phyloP scores from a whole-genome alignment of 352 stramenopile species.

The Elongisporangium anandrum region DNA sequence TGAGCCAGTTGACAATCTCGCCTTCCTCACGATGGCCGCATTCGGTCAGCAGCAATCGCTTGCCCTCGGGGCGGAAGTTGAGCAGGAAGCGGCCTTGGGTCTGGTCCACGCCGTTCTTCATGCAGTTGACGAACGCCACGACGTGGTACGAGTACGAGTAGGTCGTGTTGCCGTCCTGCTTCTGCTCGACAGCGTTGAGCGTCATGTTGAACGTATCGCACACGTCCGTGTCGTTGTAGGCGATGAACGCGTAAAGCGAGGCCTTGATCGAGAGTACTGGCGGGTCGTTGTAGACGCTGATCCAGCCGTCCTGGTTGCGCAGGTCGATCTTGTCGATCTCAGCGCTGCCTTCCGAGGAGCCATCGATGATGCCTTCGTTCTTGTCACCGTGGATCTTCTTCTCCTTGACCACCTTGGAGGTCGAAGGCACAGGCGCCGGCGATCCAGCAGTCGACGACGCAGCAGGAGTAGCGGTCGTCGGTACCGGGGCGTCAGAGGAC shows the following conservation, averaged over 20 bases:
- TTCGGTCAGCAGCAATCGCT: slow-evolving; percentile 72
- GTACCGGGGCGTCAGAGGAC: too few relatives aligned
- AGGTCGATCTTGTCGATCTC: slow-evolving; percentile 86
- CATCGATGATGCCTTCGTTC: slow-evolving; percentile 75
- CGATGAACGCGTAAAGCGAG: slow-evolving; percentile 81
- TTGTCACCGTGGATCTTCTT: slow-evolving; percentile 72
- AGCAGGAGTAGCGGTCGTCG: not conserved
- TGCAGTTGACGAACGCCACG: slow-evolving; percentile 84
- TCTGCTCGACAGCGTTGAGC: slow-evolving; percentile 81
- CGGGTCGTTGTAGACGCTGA: slow-evolving; percentile 80
- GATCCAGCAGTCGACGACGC: not conserved
- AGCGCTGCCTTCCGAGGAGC: slow-evolving; percentile 66
- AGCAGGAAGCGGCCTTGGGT: slow-evolving; percentile 56
- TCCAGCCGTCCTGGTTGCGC: slow-evolving; percentile 64
- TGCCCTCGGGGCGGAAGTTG: slow-evolving; percentile 83
- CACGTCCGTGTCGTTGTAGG: slow-evolving; percentile 79
- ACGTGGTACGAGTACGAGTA: slow-evolving; percentile 69
- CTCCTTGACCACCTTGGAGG: slow-evolving; percentile 23
- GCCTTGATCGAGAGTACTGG: slow-evolving; percentile 79
- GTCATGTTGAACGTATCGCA: slow-evolving; percentile 87
- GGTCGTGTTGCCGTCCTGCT: slow-evolving; percentile 60
- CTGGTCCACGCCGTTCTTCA: slow-evolving; percentile 2
- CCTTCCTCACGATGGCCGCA: slow-evolving; percentile 80
- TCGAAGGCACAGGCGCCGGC: not conserved
- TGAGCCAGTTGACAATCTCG: slow-evolving; percentile 85